A percentile compares a stretch with the other conserved stretches of the same genome.
phyloP scores from a whole-genome alignment of 192 early-diverging fungal genomes.

The Rhizoclosmatium sp. region DNA sequence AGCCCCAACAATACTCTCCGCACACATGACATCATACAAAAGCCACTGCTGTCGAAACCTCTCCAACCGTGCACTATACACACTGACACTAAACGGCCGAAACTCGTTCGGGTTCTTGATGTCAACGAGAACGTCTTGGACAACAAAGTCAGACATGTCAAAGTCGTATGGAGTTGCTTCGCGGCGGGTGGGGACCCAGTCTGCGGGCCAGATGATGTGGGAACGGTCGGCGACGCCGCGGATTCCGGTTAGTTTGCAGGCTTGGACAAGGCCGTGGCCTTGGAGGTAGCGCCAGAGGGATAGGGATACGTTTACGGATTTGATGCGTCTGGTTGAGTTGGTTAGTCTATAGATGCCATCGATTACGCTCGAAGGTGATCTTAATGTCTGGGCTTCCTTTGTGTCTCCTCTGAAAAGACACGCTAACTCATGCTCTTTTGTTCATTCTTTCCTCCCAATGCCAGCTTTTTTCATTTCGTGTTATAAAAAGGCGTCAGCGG shows the following conservation, averaged over 20 bases:
- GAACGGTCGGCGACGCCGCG: slow-evolving; percentile 87
- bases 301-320: slow-evolving; percentile 83
- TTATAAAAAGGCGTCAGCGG: too few relatives aligned
- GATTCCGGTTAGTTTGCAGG: slow-evolving; percentile 83
- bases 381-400: too few relatives aligned
- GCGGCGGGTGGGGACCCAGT: slow-evolving; percentile 66
- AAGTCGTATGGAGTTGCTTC: slow-evolving; percentile 79
- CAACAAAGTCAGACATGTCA: slow-evolving; percentile 79
- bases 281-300: slow-evolving; percentile 91
- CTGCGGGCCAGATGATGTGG: slow-evolving; percentile 79
- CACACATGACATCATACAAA: slow-evolving; percentile 87
- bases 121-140: slow-evolving; percentile 89
- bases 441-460: too few relatives aligned
- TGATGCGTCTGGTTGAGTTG: not conserved
- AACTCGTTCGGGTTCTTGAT: slow-evolving; percentile 83
- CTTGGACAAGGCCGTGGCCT: slow-evolving; percentile 79
- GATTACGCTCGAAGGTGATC: too few relatives aligned
- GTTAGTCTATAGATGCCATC: too few relatives aligned
- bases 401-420: too few relatives aligned
- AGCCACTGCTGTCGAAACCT: slow-evolving; percentile 91
- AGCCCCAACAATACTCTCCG: slow-evolving; percentile 87
- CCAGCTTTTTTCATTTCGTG: too few relatives aligned
- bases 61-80: slow-evolving; percentile 86
- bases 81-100: slow-evolving; percentile 79
- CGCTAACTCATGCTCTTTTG: too few relatives aligned